Percentiles rank a stretch among this genome's conserved stretches.
These are phyloP conservation scores for Chytriomyces confervae DNA, from an alignment of 192 early-diverging fungal genomes.

Conservation along the genomic window DNA sequence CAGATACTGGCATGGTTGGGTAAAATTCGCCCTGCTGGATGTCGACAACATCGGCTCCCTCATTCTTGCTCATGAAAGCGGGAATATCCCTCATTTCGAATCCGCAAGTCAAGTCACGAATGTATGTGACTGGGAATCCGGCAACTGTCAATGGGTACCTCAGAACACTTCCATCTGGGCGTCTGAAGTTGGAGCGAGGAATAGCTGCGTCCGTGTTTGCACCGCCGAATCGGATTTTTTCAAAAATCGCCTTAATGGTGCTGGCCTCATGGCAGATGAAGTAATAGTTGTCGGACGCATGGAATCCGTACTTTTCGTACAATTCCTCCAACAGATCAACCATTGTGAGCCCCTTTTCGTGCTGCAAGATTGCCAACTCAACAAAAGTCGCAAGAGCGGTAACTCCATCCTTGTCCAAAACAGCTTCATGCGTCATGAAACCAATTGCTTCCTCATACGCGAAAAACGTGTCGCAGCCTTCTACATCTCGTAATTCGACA, in stretches of 20 bases:
- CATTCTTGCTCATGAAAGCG: conserved; percentile 46
- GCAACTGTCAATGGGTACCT: conserved; percentile 76
- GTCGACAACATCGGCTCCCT: conserved; percentile 7
- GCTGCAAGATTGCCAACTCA: conserved; percentile 69
- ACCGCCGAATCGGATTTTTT: conserved; percentile 79
- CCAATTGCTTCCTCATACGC: conserved; percentile 95
- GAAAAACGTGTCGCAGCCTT: conserved; percentile 76
- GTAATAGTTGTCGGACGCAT: conserved; percentile 86
- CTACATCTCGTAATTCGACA: conserved; percentile 61
- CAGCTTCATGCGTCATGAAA: conserved; percentile 76
- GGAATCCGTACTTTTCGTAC: conserved; percentile 82
- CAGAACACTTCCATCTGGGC: conserved; percentile 49
- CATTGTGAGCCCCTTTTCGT: conserved; percentile 67
- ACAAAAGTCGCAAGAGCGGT: conserved; percentile 81
- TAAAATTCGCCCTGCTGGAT: conserved; percentile 45
- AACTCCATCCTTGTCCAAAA: conserved; percentile 93
- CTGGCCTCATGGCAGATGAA: conserved; percentile 80
- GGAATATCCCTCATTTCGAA: conserved; percentile 64
- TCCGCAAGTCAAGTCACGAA: conserved; percentile 88
- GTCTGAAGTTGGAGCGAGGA: not conserved
- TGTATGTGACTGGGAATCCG: conserved; percentile 65
- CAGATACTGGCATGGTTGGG: conserved; percentile 76
- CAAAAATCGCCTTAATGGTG: conserved; percentile 76
- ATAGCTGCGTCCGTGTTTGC: not conserved
- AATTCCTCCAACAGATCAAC: conserved; percentile 73